Percentiles rank a stretch among this genome's conserved stretches.
phyloP scores from a whole-genome alignment of 139 green algal genomes.

The Trebouxia sp. region DNA sequence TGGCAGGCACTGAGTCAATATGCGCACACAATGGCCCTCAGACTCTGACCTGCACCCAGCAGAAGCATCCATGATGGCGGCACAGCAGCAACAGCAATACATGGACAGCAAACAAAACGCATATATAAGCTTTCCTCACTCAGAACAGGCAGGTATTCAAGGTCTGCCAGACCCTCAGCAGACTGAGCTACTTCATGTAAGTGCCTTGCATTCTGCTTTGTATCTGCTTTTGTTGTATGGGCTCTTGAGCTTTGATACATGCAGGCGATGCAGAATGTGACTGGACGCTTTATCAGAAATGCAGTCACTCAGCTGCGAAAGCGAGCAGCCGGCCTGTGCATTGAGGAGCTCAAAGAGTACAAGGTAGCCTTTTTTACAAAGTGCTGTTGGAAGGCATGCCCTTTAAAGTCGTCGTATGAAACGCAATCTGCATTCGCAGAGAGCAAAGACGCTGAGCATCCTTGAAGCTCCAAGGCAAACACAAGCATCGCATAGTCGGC shows the following conservation, averaged over 20 bases:
- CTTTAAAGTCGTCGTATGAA: too few relatives aligned
- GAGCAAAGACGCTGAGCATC: background rate
- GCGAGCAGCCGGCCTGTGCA: background rate
- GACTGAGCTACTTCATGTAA: background rate
- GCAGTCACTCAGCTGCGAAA: background rate
- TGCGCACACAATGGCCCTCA: too few relatives aligned
- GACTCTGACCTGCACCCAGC: too few relatives aligned
- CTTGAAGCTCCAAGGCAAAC: background rate
- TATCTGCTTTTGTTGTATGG: too few relatives aligned
- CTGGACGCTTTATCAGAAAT: background rate
- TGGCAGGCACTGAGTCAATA: too few relatives aligned
- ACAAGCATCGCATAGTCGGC: background rate
- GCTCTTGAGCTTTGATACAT: background rate
- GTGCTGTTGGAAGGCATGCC: too few relatives aligned
- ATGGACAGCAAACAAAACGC: too few relatives aligned
- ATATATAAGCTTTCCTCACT: too few relatives aligned
- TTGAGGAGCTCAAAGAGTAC: constrained; percentile 7
- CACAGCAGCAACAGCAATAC: too few relatives aligned
- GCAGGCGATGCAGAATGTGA: background rate
- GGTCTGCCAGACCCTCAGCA: background rate
- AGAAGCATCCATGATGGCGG: too few relatives aligned
- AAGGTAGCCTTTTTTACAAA: background rate
- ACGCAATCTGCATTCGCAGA: too few relatives aligned
- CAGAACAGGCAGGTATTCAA: background rate
- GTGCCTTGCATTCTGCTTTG: too few relatives aligned